Evolutionary conservation across 768 basidiomycete species (phyloP).

Genomic region (Amanita rubescens): DNA sequence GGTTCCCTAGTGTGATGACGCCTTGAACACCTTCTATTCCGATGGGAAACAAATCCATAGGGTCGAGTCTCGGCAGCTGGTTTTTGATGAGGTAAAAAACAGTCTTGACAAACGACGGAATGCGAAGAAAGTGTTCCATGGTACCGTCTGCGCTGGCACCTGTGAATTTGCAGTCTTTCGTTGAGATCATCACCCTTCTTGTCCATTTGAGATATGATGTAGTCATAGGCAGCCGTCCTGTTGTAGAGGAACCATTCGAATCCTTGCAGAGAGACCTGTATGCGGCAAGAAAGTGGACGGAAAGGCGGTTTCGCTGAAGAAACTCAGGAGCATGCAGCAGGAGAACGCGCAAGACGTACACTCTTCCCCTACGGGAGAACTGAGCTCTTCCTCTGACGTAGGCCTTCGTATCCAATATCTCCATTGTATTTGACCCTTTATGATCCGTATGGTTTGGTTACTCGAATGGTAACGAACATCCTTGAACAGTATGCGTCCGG

Average conservation of each 20-base stretch:
- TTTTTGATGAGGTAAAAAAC: constrained; percentile 43
- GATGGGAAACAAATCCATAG: constrained; percentile 81
- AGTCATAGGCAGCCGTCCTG: constrained; percentile 81
- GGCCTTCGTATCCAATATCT: constrained; percentile 88
- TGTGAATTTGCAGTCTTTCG: constrained; percentile 26
- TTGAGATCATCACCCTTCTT: constrained; percentile 24
- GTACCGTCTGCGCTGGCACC: neutral
- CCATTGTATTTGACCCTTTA: constrained; percentile 86
- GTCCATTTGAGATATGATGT: constrained; percentile 73
- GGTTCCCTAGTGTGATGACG: constrained; percentile 79
- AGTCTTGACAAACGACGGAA: constrained; percentile 32
- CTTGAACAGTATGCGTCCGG: constrained; percentile 83
- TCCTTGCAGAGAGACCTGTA: constrained; percentile 75
- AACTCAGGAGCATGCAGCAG: constrained; percentile 2
- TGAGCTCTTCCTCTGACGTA: constrained; percentile 65
- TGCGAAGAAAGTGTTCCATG: constrained; percentile 19
- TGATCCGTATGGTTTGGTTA: constrained; percentile 80
- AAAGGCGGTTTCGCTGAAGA: constrained; percentile 26
- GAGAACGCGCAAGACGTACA: constrained; percentile 30
- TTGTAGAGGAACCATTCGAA: constrained; percentile 94
- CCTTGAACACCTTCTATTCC: constrained; percentile 75
- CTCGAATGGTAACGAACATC: constrained; percentile 87
- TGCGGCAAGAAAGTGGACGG: constrained; percentile 59
- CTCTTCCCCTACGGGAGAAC: constrained; percentile 41
- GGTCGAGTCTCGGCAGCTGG: constrained; percentile 66